Evolutionary conservation across 1,284 basidiomycete genomes (phyloP), one percentile per base, ranked within the genome.

Genomic region (Abortiporus biennis): DNA sequence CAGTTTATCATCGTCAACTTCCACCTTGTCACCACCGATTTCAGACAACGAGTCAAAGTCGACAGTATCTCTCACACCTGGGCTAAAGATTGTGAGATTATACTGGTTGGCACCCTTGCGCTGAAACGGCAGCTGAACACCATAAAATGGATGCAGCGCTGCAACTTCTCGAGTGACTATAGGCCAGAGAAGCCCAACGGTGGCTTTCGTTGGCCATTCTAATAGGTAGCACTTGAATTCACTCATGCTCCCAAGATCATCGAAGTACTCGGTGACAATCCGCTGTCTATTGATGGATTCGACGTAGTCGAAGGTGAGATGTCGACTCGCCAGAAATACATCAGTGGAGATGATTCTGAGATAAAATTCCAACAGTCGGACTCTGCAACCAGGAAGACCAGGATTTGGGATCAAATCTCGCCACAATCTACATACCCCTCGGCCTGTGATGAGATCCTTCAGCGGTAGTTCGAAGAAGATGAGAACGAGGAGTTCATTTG

Each of bases 161-260:
- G n/a, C n/a, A n/a, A n/a, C n/a, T n/a, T n/a, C n/a, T n/a, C n/a
- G n/a, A n/a, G n/a, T n/a, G n/a, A n/a, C n/a, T n/a, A n/a, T n/a
- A 4, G 47, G 47, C 47, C 47, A 48, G 4, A 46, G 29, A 44
- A 44, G 46, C 16, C 38, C 44, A 15, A 41, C 43, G 20, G 40
- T 37, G n/a, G 36, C 47, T 33, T 36, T 43, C 23, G 37, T 38
- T 6, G 47, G 47, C 47, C 47, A 49, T 32, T 49, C 47, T 25
- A 36, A 35, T 12, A 49, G 25, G 44, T 45, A 49, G 16, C 38
- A 5, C 20, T 34, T 32, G 34, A 49, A 46, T 22, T 49, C 47
- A n/a, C n/a, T n/a, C n/a, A n/a, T n/a, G n/a, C n/a, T n/a, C n/a
- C n/a, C n/a, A n/a, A n/a, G n/a, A 11, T 44, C 35, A 6, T 42